These are phyloP conservation scores for Asclepias syriaca DNA, from an alignment of 257 asterid genomes.

Conservation along the genomic window DNA sequence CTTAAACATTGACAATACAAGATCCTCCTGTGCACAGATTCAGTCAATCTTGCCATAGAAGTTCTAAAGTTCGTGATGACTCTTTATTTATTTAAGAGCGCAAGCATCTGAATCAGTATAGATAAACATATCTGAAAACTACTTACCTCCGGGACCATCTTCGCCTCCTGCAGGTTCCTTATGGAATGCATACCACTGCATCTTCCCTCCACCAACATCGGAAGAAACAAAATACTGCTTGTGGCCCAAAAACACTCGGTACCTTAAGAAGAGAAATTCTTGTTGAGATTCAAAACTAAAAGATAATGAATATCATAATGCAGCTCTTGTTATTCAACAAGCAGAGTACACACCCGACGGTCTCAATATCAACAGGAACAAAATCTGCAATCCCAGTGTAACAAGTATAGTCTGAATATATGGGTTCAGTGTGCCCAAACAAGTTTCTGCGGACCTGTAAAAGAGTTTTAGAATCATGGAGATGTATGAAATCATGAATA, in stretches of 20 bases:
- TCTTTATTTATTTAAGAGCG: not conserved
- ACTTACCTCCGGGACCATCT: constrained; percentile 54
- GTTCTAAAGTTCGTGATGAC: not conserved
- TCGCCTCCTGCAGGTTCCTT: constrained; percentile 77
- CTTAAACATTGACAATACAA: not conserved
- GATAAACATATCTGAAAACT: not conserved
- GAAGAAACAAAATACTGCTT: constrained; percentile 97
- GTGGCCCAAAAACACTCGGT: constrained; percentile 95
- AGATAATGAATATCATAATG: not conserved
- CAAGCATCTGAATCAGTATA: not conserved
- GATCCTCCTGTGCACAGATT: not conserved
- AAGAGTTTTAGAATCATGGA: constrained; percentile 1
- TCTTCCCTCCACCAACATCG: constrained; percentile 96
- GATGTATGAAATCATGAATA: not conserved
- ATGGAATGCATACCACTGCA: constrained; percentile 99
- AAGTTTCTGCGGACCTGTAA: constrained; percentile 64
- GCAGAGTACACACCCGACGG: constrained; percentile 68
- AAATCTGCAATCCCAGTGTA: constrained; percentile 97
- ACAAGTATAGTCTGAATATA: constrained; percentile 92
- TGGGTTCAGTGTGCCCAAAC: constrained; percentile 61
- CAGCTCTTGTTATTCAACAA: not conserved
- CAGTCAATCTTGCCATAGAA: not conserved
- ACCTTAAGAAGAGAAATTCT: constrained; percentile 40
- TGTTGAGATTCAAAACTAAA: not conserved
- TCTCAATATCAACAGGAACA: constrained; percentile 86